phyloP scores from a whole-genome alignment of 495 filamentous ascomycete genomes.

The Hypoxylon lenormandii region DNA sequence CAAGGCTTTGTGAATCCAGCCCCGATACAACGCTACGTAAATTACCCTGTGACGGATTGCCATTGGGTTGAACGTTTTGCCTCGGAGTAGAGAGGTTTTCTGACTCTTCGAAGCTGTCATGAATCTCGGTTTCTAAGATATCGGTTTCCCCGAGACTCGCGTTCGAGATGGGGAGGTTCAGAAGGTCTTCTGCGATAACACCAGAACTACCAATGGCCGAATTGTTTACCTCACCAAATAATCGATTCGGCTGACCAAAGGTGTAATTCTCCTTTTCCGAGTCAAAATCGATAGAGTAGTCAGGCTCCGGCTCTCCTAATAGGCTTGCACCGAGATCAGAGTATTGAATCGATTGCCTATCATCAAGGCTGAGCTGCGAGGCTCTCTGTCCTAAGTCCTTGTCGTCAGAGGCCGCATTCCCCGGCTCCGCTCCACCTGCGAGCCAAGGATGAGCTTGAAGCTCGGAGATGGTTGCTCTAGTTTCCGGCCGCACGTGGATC shows the following conservation, averaged over 20 bases:
- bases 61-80: slow-evolving; percentile 39
- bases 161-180: slow-evolving; percentile 60
- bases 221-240: slow-evolving; percentile 84
- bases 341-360: slow-evolving; percentile 42
- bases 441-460: slow-evolving; percentile 79
- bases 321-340: slow-evolving; percentile 7
- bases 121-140: slow-evolving; percentile 53
- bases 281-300: slow-evolving; percentile 50
- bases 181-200: slow-evolving; percentile 55
- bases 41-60: slow-evolving; percentile 50
- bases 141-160: slow-evolving; percentile 52
- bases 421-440: slow-evolving; percentile 54
- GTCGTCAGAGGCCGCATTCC: slow-evolving; percentile 64
- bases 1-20: slow-evolving; percentile 58
- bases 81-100: slow-evolving; percentile 53
- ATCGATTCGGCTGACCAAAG: slow-evolving; percentile 60
- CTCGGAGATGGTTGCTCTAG: slow-evolving; percentile 71
- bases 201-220: slow-evolving; percentile 75
- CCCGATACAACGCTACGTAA: slow-evolving; percentile 55
- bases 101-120: slow-evolving; percentile 58
- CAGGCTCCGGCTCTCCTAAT: slow-evolving; percentile 34
- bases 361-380: slow-evolving; percentile 75
- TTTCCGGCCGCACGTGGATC: slow-evolving; percentile 76
- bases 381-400: slow-evolving; percentile 67
- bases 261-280: slow-evolving; percentile 60